Evolutionary conservation across 345 rosid species (phyloP), one percentile per base, ranked within the genome.

Genomic region (Salix arbutifolia): DNA sequence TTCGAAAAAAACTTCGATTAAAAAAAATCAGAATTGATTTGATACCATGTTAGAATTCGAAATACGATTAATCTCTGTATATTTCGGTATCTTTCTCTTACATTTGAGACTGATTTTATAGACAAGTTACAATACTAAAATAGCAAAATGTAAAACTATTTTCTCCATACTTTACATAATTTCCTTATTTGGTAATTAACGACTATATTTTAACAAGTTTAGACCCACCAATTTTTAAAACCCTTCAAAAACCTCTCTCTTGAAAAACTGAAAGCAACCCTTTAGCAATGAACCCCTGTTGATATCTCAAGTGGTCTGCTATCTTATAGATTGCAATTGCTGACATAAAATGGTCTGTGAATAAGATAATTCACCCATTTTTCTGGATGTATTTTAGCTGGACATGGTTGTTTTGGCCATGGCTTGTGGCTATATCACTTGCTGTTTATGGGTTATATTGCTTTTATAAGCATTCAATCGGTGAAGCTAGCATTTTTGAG

Each of bases 331-430:
- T 84, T 84, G 78, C 88, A 65, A 74, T 86, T 73, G 86, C 94
- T 76, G 86, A 87, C 44, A 73, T 88, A 3, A 95, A 89, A 84
- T 86, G 90, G 97, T 74, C 85, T 2, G 78, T 76, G 74, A 86
- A 80, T 64, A 79, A 87, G 84, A 69, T 78, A 23, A 75, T 90
- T 26, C 86, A 85, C 77, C 97, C 97, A 3, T n/a, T 93, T 82
- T 91, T 93, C 81, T 93, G 96, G 96, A 86, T 90, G 92, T 90
- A 93, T 84, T 91, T 93, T 76, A 91, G 94, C 93, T 90, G 97
- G 97, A 87, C 88, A 64, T 93, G 94, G 97, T 62, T 93, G 82
- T 91, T 95, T 84, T 91, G 97, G 99, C 99, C 97, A 23, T 93
- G 96, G 97, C 80, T 80, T 65, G 86, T 87, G 76, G 97, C 94